Base-by-base conservation (phyloP, 257 asterid genomes). In the Solanum gandarillasii region DNA sequence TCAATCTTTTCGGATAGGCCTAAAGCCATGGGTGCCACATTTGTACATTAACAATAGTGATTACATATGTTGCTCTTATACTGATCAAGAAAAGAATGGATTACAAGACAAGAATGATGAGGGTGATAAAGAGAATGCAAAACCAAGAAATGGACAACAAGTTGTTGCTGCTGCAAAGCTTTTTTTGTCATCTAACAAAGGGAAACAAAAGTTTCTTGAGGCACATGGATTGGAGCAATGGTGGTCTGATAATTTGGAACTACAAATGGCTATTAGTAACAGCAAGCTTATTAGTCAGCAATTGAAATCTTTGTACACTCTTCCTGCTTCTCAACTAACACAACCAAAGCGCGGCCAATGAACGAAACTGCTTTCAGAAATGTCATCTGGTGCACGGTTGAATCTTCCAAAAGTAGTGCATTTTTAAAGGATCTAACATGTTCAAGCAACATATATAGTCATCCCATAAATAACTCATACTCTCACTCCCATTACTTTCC, bases 141-240 rank as follows among this genome's bases (percentile, higher is more conserved):
- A 87, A 81, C 92, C 91, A 8, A 21, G 68, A 18, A 85, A 70
- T 13, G 65, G 88, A 4, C 88, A 89, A 3, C 83, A 74, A 74
- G 52, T 36, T 2, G 70, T 23, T 35, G 89, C 91, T 29, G 88
- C 90, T 27, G 95, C 95, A 0, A 94, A 95, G 89, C 95, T 95
- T 9, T 95, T 95, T 62, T 92, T 95, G 85, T 78, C 91, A 48
- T 91, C 95, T 1, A 95, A 93, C 87, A 96, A 95, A 73, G 96
- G 96, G 74, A 95, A 94, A 91, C 98, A 95, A 89, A 94, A 92
- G 94, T 94, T 95, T 88, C 90, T 94, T 6, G 98, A 95, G 89
- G 98, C 98, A 11, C 98, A 95, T 18, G 97, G 98, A 0, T 86
- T 95, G 89, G 98, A 95, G 88, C 98, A 95, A 81, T 95, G 98